Evolutionary conservation across 805 yeast genomes (phyloP), one percentile per base, ranked within the genome.

Genomic region (Isabelozyma pseudorhagii): DNA sequence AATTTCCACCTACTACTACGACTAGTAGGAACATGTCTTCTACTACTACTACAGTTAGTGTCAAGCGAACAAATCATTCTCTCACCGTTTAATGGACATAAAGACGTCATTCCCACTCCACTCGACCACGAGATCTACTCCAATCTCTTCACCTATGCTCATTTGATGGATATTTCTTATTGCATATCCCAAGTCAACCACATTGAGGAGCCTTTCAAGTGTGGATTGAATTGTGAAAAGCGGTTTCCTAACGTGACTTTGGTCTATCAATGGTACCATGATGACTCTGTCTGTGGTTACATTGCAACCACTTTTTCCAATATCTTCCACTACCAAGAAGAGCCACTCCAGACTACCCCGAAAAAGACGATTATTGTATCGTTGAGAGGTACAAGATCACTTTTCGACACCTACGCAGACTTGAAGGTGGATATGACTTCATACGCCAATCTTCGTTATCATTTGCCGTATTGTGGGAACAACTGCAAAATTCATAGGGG

Each of bases 321-420:
- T 44, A 53, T 71, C 8, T 64, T 68, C 53, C 42, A 57, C 27
- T 53, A 58, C 44, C 54, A 48, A 9, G 48, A 50, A 3, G 36
- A 42, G 2, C 6, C 40, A 1, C 4, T 15, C 5, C 10, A 15
- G 8, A 8, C 44, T 8, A 31, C 10, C 10, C 57, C 56, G 5
- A 62, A 57, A 39, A 64, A 64, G 47, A 67, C 72, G 0, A 52
- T 75, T 5, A 58, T 67, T 10, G 53, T 75, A 0, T 64, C 77
- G 0, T 59, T 75, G 15, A 57, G 80, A 45, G 80, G 80, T 0
- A 75, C 79, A 2, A 54, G 73, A n/a, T 73, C 78, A 0, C 45
- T 74, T 7, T 58, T 59, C 25, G 79, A 75, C 52, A 62, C 75
- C 4, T 61, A 67, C 18, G 56, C 77, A 0, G 79, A 75, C 53